phyloP scores from a whole-genome alignment of 176 grass and related monocot genomes.

The Triticum timopheevii region DNA sequence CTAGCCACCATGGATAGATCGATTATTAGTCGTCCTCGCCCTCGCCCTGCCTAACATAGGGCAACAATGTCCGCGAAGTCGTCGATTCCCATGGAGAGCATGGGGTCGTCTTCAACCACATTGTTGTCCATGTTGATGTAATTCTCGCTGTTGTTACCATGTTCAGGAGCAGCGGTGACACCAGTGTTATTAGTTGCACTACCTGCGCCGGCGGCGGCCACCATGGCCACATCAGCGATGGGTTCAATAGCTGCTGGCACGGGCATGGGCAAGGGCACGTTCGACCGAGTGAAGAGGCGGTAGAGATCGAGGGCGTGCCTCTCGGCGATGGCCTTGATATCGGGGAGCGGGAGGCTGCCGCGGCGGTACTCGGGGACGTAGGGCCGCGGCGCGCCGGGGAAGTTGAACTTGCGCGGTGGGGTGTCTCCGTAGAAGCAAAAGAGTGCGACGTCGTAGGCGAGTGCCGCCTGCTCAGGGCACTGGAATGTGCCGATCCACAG shows the following conservation, averaged over 20 bases:
- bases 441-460: constrained; percentile 38
- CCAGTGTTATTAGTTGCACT: neutral
- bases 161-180: neutral
- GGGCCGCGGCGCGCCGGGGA: constrained; percentile 27
- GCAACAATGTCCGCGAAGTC: neutral
- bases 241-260: neutral
- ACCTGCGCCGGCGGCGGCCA: neutral
- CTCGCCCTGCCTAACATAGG: neutral
- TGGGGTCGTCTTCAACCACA: neutral
- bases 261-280: neutral
- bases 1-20: neutral
- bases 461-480: constrained; percentile 14
- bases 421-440: constrained; percentile 35
- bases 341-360: neutral
- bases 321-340: constrained; percentile 36
- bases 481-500: constrained; percentile 39
- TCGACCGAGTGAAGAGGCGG: neutral
- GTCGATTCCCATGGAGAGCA: neutral
- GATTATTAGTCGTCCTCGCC: neutral
- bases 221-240: neutral
- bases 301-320: neutral
- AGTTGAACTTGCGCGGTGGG: constrained; percentile 23
- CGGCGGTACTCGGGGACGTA: neutral
- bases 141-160: neutral
- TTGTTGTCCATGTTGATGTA: neutral